Evolutionary conservation across 345 rosid species (phyloP).

Genomic region (Anastatica hierochuntica): DNA sequence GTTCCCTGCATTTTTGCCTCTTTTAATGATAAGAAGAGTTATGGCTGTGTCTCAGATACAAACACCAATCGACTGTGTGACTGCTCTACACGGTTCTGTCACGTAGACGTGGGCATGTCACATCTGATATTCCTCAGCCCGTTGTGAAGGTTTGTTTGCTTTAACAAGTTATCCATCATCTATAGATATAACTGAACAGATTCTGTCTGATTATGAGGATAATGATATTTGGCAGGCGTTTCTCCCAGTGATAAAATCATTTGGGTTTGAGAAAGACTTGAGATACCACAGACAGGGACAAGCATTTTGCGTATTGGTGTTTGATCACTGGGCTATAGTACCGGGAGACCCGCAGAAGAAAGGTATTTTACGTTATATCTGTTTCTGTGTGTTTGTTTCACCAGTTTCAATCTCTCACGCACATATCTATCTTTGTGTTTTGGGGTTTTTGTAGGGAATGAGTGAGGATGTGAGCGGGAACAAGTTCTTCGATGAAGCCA

Average conservation of each 20-base stretch:
- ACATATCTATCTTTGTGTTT: neutral
- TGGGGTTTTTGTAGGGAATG: constrained; percentile 57
- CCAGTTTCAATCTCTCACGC: neutral
- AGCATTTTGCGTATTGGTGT: constrained; percentile 67
- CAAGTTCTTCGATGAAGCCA: constrained; percentile 82
- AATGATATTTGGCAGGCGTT: too few relatives aligned
- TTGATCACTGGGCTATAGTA: constrained; percentile 90
- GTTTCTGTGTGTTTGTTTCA: neutral
- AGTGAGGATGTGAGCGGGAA: constrained; percentile 86
- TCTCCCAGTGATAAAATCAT: constrained; percentile 77
- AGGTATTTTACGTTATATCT: too few relatives aligned
- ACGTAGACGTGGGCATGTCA: constrained; percentile 94
- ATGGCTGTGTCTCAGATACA: constrained; percentile 55
- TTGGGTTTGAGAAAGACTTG: constrained; percentile 88
- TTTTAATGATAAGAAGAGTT: neutral
- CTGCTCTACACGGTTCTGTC: constrained; percentile 92
- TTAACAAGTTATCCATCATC: neutral
- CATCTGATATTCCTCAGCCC: constrained; percentile 96
- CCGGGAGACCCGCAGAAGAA: constrained; percentile 88
- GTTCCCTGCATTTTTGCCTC: neutral
- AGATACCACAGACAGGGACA: constrained; percentile 87
- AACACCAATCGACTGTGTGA: constrained; percentile 93
- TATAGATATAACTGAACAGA: neutral
- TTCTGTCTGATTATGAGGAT: neutral
- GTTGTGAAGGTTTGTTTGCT: constrained; percentile 70